Evolutionary conservation across 768 basidiomycete species (phyloP), one percentile per base, ranked within the genome.

Genomic region (Hypsizygus marmoreus): DNA sequence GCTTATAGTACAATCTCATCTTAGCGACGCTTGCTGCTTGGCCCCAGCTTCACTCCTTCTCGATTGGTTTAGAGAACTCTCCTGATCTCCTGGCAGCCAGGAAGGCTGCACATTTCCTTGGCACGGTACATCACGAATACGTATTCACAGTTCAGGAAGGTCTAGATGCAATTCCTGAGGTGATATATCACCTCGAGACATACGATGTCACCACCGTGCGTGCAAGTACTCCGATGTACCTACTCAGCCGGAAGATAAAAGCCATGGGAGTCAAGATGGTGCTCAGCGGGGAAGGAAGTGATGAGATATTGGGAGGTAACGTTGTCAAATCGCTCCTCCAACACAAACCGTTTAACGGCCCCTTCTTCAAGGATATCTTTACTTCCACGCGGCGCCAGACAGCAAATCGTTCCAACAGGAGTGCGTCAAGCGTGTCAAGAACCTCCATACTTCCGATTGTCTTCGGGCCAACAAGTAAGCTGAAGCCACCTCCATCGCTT

Each of bases 191-290:
- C 62, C 82, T 99, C 26, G 97, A 99, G 72, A 98, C 97, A 2
- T 98, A 92, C 68, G 97, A 99, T 65, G 97, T 99, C 46, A 99
- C 97, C 22, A 99, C 97, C 29, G 91, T 97, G 38, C 87, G 97
- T 37, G 97, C 97, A 7, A 92, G 89, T 58, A 97, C 95, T 4
- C 97, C 97, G 2, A 99, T 99, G 97, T 98, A 98, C 69, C 84
- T 99, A 22, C 82, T 99, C 49, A 92, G 89, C 63, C 81, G 97
- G 38, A 98, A 99, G 73, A 95, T 99, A 74, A 99, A 98, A 72
- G 95, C 97, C 4, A 97, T 93, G 91, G 97, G 97, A 47, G 97
- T 99, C 42, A 99, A 99, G 74, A 99, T 99, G 97, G 97, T 99
- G 12, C 77, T 98, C 26, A 91, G 88, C 53, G 97, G 97, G 13